Percentiles rank a stretch among this genome's conserved stretches.
These are phyloP conservation scores for Irpex rosettiformis DNA, from an alignment of 1,284 basidiomycete genomes.

Conservation along the genomic window DNA sequence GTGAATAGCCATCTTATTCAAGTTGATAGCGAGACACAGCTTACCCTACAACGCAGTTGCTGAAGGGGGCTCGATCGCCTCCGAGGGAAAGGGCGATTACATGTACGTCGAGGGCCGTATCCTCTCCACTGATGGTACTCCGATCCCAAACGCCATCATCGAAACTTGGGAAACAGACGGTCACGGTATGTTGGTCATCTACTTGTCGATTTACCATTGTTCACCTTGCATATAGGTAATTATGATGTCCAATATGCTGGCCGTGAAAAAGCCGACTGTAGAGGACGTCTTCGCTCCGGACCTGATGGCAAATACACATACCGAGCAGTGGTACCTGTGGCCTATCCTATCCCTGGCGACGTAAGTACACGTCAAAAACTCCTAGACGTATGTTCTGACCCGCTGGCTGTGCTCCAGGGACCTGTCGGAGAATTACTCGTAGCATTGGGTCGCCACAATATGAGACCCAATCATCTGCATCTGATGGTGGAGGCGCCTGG, in stretches of 20 bases:
- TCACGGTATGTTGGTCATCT: constrained; percentile 42
- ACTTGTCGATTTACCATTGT: background rate
- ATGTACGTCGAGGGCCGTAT: constrained; percentile 78
- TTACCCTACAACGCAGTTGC: constrained; percentile 26
- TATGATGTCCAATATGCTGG: constrained; percentile 66
- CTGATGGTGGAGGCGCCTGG: constrained; percentile 68
- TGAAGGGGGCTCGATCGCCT: constrained; percentile 47
- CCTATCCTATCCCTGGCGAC: constrained; percentile 82
- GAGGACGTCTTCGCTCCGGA: constrained; percentile 64
- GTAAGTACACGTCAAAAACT: constrained; percentile 29
- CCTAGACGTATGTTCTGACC: background rate
- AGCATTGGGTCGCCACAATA: constrained; percentile 65
- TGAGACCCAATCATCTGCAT: constrained; percentile 80
- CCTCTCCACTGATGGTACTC: constrained; percentile 61
- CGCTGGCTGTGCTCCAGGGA: constrained; percentile 40
- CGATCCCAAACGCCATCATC: constrained; percentile 62
- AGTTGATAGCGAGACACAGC: background rate
- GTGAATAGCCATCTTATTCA: constrained; percentile 36
- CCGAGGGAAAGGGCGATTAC: constrained; percentile 80
- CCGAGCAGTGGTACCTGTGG: constrained; percentile 72
- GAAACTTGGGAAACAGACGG: constrained; percentile 90
- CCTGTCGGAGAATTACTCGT: constrained; percentile 67
- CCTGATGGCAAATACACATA: constrained; percentile 70
- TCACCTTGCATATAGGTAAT: constrained; percentile 32
- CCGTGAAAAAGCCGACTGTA: constrained; percentile 67